Percentiles rank a stretch among this genome's conserved stretches.
Evolutionary conservation across 371 early-diverging fungal genomes (phyloP).

Genomic region (Ordospora pajunii): DNA sequence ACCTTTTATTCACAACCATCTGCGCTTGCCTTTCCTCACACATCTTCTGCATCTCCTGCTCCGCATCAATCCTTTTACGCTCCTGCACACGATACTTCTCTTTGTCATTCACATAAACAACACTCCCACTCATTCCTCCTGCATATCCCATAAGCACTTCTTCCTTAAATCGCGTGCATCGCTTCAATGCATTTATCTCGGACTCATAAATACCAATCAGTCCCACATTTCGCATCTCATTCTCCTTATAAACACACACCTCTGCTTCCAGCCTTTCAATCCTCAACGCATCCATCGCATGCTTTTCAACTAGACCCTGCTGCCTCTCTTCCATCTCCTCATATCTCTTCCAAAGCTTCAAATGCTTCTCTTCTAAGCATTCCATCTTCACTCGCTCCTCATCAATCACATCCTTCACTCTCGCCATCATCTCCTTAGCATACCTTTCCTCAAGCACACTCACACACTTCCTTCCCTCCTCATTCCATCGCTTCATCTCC

Average conservation of each 20-base stretch:
- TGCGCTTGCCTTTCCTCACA: neutral
- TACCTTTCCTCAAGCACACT: slow-evolving; percentile 3
- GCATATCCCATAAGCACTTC: neutral
- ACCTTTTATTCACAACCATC: neutral
- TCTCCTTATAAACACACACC: neutral
- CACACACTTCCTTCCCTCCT: neutral
- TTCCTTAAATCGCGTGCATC: neutral
- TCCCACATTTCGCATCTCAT: neutral
- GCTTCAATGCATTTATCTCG: slow-evolving; percentile 1
- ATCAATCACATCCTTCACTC: neutral
- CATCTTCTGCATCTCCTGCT: neutral
- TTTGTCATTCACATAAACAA: neutral
- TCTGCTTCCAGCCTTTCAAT: slow-evolving; percentile 34
- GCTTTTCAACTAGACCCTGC: neutral
- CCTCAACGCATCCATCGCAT: neutral
- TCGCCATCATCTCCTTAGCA: neutral
- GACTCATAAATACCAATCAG: neutral
- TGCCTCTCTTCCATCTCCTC: slow-evolving; percentile 27
- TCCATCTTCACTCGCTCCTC: slow-evolving; percentile 15
- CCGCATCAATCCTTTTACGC: neutral
- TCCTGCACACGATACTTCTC: slow-evolving; percentile 1
- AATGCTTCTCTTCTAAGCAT: slow-evolving; percentile 11
- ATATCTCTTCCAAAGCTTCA: slow-evolving; percentile 21
- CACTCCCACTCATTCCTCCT: neutral
- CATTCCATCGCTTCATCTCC: slow-evolving; percentile 7